Percentiles rank a stretch among this genome's conserved stretches.
These are phyloP conservation scores for Saccharomycopsis sp. DNA, from an alignment of 805 yeast species.

Conservation along the genomic window DNA sequence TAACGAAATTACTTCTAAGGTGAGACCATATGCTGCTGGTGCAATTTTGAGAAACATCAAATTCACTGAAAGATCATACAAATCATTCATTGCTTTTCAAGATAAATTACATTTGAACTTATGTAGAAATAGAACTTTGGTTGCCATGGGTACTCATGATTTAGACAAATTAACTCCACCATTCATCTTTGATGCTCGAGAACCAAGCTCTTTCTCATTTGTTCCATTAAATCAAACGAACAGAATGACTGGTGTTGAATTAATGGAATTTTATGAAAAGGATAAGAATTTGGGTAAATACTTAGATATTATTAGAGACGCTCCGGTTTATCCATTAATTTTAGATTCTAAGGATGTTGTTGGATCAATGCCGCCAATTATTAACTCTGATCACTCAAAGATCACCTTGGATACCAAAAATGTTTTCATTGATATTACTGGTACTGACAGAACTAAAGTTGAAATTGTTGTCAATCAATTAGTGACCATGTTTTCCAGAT, in stretches of 20 bases:
- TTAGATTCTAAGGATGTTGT: constrained; percentile 70
- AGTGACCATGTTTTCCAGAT: constrained; percentile 92
- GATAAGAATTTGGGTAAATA: constrained; percentile 88
- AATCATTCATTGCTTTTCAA: constrained; percentile 91
- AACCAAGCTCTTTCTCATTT: constrained; percentile 71
- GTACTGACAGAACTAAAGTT: constrained; percentile 90
- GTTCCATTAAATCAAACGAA: constrained; percentile 67
- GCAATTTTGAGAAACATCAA: constrained; percentile 83
- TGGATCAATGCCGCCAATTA: constrained; percentile 94
- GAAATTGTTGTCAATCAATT: constrained; percentile 88
- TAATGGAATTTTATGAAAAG: constrained; percentile 84
- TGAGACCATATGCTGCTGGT: constrained; percentile 92
- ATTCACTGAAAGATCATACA: constrained; percentile 80
- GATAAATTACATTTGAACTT: constrained; percentile 92
- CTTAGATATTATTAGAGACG: constrained; percentile 79
- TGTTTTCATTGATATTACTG: constrained; percentile 90
- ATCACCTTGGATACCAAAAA: constrained; percentile 78
- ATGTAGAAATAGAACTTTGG: constrained; percentile 95
- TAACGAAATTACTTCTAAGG: constrained; percentile 60
- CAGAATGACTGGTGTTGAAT: constrained; percentile 63
- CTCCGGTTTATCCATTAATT: constrained; percentile 87
- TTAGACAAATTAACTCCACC: constrained; percentile 73
- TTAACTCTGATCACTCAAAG: constrained; percentile 87
- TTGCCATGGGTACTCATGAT: constrained; percentile 98
- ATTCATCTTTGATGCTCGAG: constrained; percentile 79